phyloP scores from a whole-genome alignment of 805 yeast species.

The Candida wancherniae region DNA sequence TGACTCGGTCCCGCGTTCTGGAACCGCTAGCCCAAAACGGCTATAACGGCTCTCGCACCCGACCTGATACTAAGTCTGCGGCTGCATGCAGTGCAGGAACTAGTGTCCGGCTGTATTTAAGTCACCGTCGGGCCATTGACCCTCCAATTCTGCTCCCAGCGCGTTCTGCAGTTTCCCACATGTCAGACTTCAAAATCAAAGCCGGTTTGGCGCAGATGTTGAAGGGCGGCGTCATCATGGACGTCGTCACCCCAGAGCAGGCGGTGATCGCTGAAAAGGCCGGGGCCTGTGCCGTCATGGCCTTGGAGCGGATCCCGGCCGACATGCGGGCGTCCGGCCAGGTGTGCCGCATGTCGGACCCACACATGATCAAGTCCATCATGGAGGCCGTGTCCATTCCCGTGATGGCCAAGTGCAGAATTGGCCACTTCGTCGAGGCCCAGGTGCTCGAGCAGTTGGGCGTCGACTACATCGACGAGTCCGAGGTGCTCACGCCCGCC shows the following conservation, averaged over 20 bases:
- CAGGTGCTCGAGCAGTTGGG: slow-evolving; percentile 68
- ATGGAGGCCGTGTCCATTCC: slow-evolving; percentile 68
- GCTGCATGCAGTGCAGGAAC: too few species aligned
- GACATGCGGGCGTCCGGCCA: slow-evolving; percentile 79
- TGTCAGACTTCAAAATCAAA: slow-evolving; percentile 44
- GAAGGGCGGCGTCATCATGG: slow-evolving; percentile 73
- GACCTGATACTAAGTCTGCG: too few species aligned
- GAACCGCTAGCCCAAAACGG: too few species aligned
- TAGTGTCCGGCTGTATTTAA: too few species aligned
- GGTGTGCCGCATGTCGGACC: slow-evolving; percentile 84
- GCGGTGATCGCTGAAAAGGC: slow-evolving; percentile 76
- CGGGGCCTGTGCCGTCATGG: slow-evolving; percentile 90
- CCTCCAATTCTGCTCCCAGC: too few species aligned
- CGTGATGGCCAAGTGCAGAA: slow-evolving; percentile 83
- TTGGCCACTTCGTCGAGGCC: slow-evolving; percentile 81
- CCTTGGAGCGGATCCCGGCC: slow-evolving; percentile 78
- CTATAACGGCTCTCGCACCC: too few species aligned
- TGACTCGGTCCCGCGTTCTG: too few species aligned
- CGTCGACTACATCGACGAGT: slow-evolving; percentile 78
- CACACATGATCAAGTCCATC: slow-evolving; percentile 69
- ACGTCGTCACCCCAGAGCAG: slow-evolving; percentile 75
- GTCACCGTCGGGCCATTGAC: too few species aligned
- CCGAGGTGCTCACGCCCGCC: slow-evolving; percentile 81
- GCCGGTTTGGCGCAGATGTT: slow-evolving; percentile 84
- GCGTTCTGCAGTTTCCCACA: too few species aligned